Evolutionary conservation across 148 eudicot species (phyloP), one percentile per base, ranked within the genome.

Genomic region (Cornus suecica): DNA sequence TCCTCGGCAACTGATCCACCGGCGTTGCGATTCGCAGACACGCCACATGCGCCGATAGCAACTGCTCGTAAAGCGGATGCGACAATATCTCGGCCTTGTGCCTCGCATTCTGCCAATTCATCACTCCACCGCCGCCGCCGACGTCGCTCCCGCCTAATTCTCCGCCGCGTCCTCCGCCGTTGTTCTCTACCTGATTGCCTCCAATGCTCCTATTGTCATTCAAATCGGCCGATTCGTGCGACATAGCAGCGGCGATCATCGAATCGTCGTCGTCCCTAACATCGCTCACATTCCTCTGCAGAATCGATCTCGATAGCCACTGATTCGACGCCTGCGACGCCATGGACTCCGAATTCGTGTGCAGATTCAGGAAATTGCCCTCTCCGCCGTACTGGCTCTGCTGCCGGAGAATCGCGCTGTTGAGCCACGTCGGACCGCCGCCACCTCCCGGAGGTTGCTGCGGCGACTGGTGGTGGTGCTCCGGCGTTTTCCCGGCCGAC

Each of bases 1-100:
- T 91, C 78, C 94, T 86, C 18, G 90, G 92, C 71, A 93, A 78
- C 87, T 93, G 98, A 81, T 93, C 98, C 41, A 93, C 94, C 60
- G 97, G 98, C 25, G 97, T 93, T 0, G 98, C 97, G 20, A 91
- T 86, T 11, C 92, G 73, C 41, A 93, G 74, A 70, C 98, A 93
- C 48, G 92, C 84, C 31, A 93, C 98, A 52, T 93, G 98, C 18
- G 98, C 98, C 77, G 92, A 80, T 77, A 93, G 52, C 37, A 93
- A 74, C 85, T 93, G 98, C 52, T 93, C 98, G 75, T 88, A 93
- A 69, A 93, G 48, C 41, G 96, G 98, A 78, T 93, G 98, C 20
- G 76, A 52, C 45, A 89, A 23, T 9, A 93, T 69, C 63, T 85
- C 96, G 37, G 88, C 90, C 52, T 91, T 93, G 60, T 76, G 77